These are phyloP conservation scores for Backusella tarrabulga DNA, from an alignment of 192 early-diverging fungal species.

Conservation along the genomic window DNA sequence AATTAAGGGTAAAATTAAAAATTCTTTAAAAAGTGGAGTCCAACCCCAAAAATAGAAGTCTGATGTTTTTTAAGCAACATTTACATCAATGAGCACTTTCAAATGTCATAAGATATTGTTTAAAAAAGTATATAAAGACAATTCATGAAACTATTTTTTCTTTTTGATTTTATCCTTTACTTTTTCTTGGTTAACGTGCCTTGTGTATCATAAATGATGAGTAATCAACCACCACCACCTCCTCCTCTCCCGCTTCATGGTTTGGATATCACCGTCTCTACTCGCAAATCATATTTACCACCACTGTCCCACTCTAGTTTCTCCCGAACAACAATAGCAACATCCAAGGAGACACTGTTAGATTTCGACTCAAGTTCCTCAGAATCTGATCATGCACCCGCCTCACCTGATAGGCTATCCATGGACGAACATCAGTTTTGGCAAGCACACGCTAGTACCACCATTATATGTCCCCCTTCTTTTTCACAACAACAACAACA, in stretches of 20 bases:
- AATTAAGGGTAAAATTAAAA: background rate
- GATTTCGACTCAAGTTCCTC: background rate
- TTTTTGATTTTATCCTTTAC: background rate
- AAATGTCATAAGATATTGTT: background rate
- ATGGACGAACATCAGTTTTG: constrained; percentile 11
- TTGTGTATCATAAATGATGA: background rate
- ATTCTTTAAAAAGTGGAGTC: background rate
- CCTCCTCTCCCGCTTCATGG: background rate
- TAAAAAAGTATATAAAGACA: background rate
- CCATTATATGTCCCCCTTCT: background rate
- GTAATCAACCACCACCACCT: background rate
- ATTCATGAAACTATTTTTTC: background rate
- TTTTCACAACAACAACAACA: background rate
- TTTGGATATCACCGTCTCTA: background rate
- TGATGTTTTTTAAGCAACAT: background rate
- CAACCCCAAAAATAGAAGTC: background rate
- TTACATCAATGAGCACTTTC: background rate
- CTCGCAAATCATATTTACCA: background rate
- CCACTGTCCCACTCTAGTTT: background rate
- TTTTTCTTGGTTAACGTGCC: background rate
- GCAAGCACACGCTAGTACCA: constrained; percentile 7
- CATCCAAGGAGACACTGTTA: background rate
- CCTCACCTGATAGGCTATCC: background rate
- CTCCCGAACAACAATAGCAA: background rate
- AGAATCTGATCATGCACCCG: background rate